A percentile compares a stretch with the other conserved stretches of the same genome.
These are phyloP conservation scores for Yamadazyma triangularis DNA, from an alignment of 1,139 yeast species.

Conservation along the genomic window DNA sequence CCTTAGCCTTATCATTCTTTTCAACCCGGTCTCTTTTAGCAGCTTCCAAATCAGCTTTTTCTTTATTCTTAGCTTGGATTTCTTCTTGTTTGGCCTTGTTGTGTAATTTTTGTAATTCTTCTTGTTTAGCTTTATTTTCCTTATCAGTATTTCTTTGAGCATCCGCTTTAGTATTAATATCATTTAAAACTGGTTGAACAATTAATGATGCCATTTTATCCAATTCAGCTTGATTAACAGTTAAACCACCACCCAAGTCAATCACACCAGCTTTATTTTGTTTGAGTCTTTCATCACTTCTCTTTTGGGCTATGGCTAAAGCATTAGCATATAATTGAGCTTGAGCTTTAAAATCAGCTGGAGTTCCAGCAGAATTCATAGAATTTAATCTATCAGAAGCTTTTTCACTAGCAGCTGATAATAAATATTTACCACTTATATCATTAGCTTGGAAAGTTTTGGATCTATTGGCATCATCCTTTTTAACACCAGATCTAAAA, in stretches of 20 bases:
- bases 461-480: constrained; percentile 25
- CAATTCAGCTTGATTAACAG: constrained; percentile 71
- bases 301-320: constrained; percentile 64
- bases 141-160: constrained; percentile 66
- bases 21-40: constrained; percentile 36
- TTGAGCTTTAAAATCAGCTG: constrained; percentile 34
- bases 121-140: constrained; percentile 24
- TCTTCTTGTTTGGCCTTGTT: constrained; percentile 48
- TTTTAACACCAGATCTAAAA: constrained; percentile 36
- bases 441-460: constrained; percentile 36
- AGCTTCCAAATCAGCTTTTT: constrained; percentile 32
- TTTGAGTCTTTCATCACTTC: constrained; percentile 52
- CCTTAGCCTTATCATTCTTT: constrained; percentile 37
- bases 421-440: constrained; percentile 51
- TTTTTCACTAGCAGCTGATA: constrained; percentile 57
- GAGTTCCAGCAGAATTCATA: constrained; percentile 27
- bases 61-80: constrained; percentile 46
- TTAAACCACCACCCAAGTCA: constrained; percentile 86
- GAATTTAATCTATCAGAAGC: constrained; percentile 50
- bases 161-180: constrained; percentile 66
- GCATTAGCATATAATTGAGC: constrained; percentile 45
- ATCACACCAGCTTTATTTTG: constrained; percentile 50
- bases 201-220: constrained; percentile 76
- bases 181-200: constrained; percentile 81
- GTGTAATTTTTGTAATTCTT: constrained; percentile 31